Base-by-base conservation (phyloP, 208 protist genomes). In the Trypanosoma cruzi region DNA sequence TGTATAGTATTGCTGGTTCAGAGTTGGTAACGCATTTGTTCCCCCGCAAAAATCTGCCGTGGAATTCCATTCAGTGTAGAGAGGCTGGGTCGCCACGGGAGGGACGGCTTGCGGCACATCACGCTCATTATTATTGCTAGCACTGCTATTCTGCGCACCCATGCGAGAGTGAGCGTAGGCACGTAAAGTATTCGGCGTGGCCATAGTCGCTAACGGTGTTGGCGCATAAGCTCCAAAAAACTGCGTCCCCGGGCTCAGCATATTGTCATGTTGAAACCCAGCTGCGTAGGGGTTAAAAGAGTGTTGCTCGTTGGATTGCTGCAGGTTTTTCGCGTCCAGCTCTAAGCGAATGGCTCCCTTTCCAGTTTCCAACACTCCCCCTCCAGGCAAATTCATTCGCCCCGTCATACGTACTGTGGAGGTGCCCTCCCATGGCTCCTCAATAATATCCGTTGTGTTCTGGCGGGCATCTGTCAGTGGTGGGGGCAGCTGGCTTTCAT, bases 181-280 rank as follows among this genome's bases (percentile, higher is more conserved):
- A 29, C 83, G 85, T 46, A 92, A 71, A 16, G 89, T 95, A 73
- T 84, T 85, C 20, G 89, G 86, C 32, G 89, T 88, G 14, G 86
- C 86, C 76, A 82, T 88, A 22, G 68, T 67, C 24, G 79, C 89
- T 59, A 95, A 69, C 37, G 89, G 89, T 13, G 84, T 89, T 32
- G 86, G 89, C 24, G 89, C 86, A 79, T 93, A 93, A 26, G 86
- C 86, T n/a, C 84, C 85, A 65, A 92, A 95, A 75, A 93, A 93
- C 75, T 95, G 89, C 40, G 89, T 91, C 64, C 82, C 83, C 28
- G 89, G 89, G 75, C 85, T 92, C 52, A 95, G 77, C 69, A 90
- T 80, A 63, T 82, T 85, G 40, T 82, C 80, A 60, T 78, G 67
- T 58, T 86, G 69, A 82, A 80, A 13, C 67, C 86, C 53, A 31